These are phyloP conservation scores for Falciphora oryzae DNA, from an alignment of 2,329 filamentous ascomycete species.

Conservation along the genomic window DNA sequence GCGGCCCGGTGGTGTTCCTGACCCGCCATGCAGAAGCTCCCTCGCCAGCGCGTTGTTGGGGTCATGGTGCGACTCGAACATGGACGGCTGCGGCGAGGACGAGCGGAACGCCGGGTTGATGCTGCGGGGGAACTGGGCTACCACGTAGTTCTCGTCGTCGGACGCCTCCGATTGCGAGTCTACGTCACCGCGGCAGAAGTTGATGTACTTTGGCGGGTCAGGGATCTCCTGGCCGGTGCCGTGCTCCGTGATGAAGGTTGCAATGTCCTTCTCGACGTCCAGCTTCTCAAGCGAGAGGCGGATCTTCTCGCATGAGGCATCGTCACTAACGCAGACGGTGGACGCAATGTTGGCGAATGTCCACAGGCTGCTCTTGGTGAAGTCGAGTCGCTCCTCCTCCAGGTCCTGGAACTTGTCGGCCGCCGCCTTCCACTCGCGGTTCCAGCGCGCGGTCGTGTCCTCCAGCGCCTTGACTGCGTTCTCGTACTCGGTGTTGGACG, in stretches of 20 bases:
- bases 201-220: constrained; percentile 95
- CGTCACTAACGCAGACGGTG: constrained; percentile 95
- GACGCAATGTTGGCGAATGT: constrained; percentile 96
- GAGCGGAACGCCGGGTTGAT: constrained; percentile 94
- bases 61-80: constrained; percentile 87
- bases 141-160: constrained; percentile 84
- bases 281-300: constrained; percentile 88
- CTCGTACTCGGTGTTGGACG: constrained; percentile 90
- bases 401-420: constrained; percentile 99
- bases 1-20: constrained; percentile 36
- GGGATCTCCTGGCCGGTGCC: constrained; percentile 97
- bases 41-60: constrained; percentile 68
- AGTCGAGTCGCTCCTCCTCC: constrained; percentile 94
- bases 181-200: constrained; percentile 88
- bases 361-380: constrained; percentile 97
- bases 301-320: constrained; percentile 94
- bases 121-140: constrained; percentile 90
- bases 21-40: constrained; percentile 57
- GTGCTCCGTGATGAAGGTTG: constrained; percentile 76
- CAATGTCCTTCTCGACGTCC: constrained; percentile 91
- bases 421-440: constrained; percentile 95
- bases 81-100: constrained; percentile 93
- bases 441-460: constrained; percentile 93
- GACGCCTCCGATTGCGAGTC: constrained; percentile 79
- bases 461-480: constrained; percentile 87